Evolutionary conservation across 495 filamentous ascomycete species (phyloP), one percentile per base, ranked within the genome.

Genomic region (Melanomma pulvis-pyrius): DNA sequence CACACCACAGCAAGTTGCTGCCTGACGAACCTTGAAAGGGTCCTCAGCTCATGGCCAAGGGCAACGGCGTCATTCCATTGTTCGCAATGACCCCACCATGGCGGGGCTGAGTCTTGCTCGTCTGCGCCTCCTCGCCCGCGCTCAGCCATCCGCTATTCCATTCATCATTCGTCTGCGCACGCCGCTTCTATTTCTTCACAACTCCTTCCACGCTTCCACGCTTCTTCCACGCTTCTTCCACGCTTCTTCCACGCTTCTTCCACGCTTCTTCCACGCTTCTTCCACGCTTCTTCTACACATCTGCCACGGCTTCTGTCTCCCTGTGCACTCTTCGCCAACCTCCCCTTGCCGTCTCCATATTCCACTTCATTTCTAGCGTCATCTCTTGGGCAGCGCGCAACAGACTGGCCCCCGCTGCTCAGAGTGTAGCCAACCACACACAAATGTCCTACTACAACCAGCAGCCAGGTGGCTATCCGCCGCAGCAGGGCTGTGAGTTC

Each of bases 401-500:
- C n/a, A n/a, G n/a, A n/a, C n/a, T n/a, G n/a, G n/a, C n/a, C n/a
- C n/a, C n/a, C n/a, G n/a, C n/a, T n/a, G n/a, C n/a, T 8, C 46
- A 7, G 8, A 13, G 24, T 21, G 7, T 49, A 8, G 15, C 7
- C 15, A 6, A 5, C 24, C 51, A 13, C 24, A 30, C 6, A 34
- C 9, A 54, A 30, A 39, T 49, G 59, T 61, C 44, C 30, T 61
- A 67, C 41, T 60, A 61, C 46, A 44, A 44, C 9, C 64, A 59
- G 15, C 64, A 51, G 17, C 64, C 46, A 7, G 64, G 57, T 19
- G 65, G 65, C 15, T 68, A 68, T 63, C 65, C 65, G 11, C 59
- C 50, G 36, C 47, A 67, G 25, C 64, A 68, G 49, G 65, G 65
- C 28, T 41, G 60, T 62, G 51, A 57, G 65, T 47, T n/a, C 48